Conservation (phyloP, 192 early-diverging fungal genomes). For the Allomyces javanicus region DNA sequence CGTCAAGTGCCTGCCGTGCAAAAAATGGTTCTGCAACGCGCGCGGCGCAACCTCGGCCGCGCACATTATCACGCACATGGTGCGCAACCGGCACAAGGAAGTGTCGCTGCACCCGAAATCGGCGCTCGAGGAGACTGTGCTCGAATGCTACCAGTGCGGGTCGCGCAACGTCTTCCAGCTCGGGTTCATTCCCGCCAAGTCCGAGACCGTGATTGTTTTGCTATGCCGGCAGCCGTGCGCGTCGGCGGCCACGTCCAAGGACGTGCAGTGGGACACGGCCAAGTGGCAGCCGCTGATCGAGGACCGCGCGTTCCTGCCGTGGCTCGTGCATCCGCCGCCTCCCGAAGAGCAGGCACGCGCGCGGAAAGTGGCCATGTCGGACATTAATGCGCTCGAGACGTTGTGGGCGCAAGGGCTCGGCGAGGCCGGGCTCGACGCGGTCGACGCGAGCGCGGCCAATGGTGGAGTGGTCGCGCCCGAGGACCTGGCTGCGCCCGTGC, state of each 20-base stretch:
- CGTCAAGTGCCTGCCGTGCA: constrained; percentile 79
- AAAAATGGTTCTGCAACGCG: constrained; percentile 93
- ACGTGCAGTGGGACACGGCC: constrained; percentile 86
- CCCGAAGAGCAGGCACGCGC: constrained; percentile 65
- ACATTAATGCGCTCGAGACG: constrained; percentile 76
- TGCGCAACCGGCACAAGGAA: constrained; percentile 83
- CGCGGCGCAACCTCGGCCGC: constrained; percentile 74
- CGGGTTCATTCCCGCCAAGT: constrained; percentile 96
- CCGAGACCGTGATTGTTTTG: constrained; percentile 90
- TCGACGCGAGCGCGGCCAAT: constrained; percentile 51
- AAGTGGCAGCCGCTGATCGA: constrained; percentile 96
- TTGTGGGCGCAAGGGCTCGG: constrained; percentile 61
- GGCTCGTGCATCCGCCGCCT: constrained; percentile 81
- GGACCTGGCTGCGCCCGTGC: constrained; percentile 46
- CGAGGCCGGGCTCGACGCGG: constrained; percentile 55
- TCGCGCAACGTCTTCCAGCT: constrained; percentile 84
- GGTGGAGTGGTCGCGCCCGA: constrained; percentile 13
- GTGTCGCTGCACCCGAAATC: constrained; percentile 81
- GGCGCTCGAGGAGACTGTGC: constrained; percentile 74
- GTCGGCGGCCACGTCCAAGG: constrained; percentile 61
- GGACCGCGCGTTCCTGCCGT: constrained; percentile 80
- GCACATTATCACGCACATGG: constrained; percentile 89
- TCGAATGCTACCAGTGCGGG: constrained; percentile 98
- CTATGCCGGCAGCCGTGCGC: constrained; percentile 90
- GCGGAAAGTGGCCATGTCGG: constrained; percentile 58